Evolutionary conservation across 768 basidiomycete species (phyloP).

Genomic region (Pleurotus djamor): DNA sequence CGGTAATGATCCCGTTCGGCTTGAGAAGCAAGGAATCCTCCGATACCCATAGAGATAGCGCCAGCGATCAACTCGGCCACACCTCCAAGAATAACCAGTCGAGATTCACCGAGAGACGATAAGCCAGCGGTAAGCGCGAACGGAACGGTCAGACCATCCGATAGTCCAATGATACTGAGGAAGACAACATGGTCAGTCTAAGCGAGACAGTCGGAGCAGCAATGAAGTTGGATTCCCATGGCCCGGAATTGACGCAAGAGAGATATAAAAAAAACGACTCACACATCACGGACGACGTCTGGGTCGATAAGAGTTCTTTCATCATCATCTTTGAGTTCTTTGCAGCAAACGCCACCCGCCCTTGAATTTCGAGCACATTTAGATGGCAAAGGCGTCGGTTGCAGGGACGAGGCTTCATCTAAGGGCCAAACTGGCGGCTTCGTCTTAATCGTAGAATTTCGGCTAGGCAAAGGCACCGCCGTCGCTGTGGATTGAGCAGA

Average conservation of each 20-base stretch:
- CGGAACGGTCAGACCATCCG: slow-evolving; percentile 88
- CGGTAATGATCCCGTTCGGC: slow-evolving; percentile 95
- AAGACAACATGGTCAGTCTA: slow-evolving; percentile 1
- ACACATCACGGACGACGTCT: slow-evolving; percentile 87
- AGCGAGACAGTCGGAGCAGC: background rate
- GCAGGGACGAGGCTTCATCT: slow-evolving; percentile 33
- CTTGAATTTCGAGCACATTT: slow-evolving; percentile 58
- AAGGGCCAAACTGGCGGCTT: slow-evolving; percentile 70
- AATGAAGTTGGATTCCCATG: background rate
- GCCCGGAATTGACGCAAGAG: too few species aligned
- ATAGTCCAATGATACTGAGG: slow-evolving; percentile 81
- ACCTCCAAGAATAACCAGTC: slow-evolving; percentile 92
- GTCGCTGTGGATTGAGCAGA: background rate
- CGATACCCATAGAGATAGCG: slow-evolving; percentile 97
- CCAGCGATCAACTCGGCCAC: slow-evolving; percentile 96
- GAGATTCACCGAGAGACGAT: slow-evolving; percentile 84
- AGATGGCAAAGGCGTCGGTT: slow-evolving; percentile 43
- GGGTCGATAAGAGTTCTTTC: slow-evolving; percentile 83
- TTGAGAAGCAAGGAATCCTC: slow-evolving; percentile 96
- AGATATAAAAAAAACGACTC: slow-evolving; percentile 34
- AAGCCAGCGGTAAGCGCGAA: slow-evolving; percentile 91
- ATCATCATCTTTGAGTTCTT: slow-evolving; percentile 79
- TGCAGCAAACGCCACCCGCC: slow-evolving; percentile 78
- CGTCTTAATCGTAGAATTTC: slow-evolving; percentile 15
- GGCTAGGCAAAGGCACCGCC: background rate